Conservation (phyloP, 2,329 filamentous ascomycete genomes). For the Talaromyces sp. region DNA sequence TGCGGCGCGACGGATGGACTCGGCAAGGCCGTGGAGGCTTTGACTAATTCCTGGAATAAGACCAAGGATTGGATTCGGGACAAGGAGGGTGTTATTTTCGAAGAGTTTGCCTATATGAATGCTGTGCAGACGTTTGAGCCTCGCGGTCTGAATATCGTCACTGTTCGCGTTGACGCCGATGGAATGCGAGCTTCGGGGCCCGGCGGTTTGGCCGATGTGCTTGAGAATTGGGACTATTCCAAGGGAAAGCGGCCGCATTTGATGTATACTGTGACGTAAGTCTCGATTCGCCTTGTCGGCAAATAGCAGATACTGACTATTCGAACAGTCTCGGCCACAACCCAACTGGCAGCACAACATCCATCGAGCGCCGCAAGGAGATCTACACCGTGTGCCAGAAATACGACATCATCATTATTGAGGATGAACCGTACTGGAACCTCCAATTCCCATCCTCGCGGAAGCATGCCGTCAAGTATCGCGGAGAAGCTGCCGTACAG, state of each 20-base stretch:
- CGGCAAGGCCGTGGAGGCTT: constrained; percentile 69
- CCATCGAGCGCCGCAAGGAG: constrained; percentile 68
- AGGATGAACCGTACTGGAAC: constrained; percentile 96
- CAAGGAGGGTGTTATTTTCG: constrained; percentile 72
- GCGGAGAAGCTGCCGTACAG: constrained; percentile 27
- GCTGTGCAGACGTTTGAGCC: constrained; percentile 65
- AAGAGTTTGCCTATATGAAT: constrained; percentile 78
- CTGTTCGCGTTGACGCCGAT: constrained; percentile 71
- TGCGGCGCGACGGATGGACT: constrained; percentile 85
- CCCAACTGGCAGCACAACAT: constrained; percentile 73
- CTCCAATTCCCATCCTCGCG: constrained; percentile 78
- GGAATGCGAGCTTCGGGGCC: constrained; percentile 74
- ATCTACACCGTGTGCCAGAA: constrained; percentile 76
- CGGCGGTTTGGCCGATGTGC: constrained; percentile 71
- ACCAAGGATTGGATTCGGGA: constrained; percentile 64
- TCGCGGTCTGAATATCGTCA: constrained; percentile 67
- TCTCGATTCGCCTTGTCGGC: constrained; percentile 24
- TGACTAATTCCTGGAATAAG: constrained; percentile 72
- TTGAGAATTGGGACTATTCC: constrained; percentile 75
- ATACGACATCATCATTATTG: constrained; percentile 85
- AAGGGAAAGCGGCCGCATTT: constrained; percentile 75
- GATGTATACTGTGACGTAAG: constrained; percentile 85
- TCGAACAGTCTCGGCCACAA: constrained; percentile 74
- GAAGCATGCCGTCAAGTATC: constrained; percentile 33
- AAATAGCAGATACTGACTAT: neutral